A percentile compares a stretch with the other conserved stretches of the same genome.
These are phyloP conservation scores for Rhizopogon vinicolor DNA, from an alignment of 768 basidiomycete genomes.

Conservation along the genomic window DNA sequence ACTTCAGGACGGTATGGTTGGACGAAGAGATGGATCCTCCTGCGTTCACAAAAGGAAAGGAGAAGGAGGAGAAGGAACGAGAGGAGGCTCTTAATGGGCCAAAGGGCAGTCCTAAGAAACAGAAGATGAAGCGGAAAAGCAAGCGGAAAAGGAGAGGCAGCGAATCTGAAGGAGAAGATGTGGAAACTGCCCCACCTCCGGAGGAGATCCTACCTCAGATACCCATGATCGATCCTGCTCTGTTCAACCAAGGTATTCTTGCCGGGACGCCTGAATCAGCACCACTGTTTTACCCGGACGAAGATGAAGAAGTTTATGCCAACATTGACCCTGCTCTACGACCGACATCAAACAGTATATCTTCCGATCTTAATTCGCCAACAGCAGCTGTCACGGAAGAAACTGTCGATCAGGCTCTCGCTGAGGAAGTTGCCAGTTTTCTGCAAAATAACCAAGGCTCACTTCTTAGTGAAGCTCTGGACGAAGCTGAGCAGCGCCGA, in stretches of 20 bases:
- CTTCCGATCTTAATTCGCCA: conserved; percentile 9
- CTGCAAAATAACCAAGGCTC: conserved; percentile 58
- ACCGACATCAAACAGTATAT: conserved; percentile 12
- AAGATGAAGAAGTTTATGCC: conserved; percentile 31
- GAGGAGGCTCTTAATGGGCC: conserved; percentile 32
- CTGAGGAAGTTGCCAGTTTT: conserved; percentile 66
- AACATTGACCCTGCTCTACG: conserved; percentile 60
- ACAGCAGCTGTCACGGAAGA: conserved; percentile 44
- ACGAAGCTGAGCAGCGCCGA: conserved; percentile 63
- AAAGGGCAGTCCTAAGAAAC: conserved; percentile 22
- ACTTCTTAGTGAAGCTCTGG: conserved; percentile 55
- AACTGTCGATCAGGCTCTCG: conserved; percentile 55
- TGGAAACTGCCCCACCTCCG: conserved; percentile 5
- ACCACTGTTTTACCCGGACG: conserved; percentile 42
- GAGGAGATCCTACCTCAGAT: conserved; percentile 14
- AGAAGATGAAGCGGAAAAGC: conserved; percentile 24
- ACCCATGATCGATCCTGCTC: conserved; percentile 46
- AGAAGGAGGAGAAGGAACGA: conserved; percentile 58
- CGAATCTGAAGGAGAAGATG: conserved; percentile 29
- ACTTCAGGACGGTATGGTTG: conserved; percentile 88
- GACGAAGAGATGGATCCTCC: conserved; percentile 92
- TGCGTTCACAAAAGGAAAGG: conserved; percentile 75
- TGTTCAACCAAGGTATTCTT: conserved; percentile 68
- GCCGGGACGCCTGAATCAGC: conserved; percentile 39
- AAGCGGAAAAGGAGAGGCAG: conserved; percentile 38